Evolutionary conservation across 768 basidiomycete species (phyloP).

Genomic region (Strobilomyces confusus): DNA sequence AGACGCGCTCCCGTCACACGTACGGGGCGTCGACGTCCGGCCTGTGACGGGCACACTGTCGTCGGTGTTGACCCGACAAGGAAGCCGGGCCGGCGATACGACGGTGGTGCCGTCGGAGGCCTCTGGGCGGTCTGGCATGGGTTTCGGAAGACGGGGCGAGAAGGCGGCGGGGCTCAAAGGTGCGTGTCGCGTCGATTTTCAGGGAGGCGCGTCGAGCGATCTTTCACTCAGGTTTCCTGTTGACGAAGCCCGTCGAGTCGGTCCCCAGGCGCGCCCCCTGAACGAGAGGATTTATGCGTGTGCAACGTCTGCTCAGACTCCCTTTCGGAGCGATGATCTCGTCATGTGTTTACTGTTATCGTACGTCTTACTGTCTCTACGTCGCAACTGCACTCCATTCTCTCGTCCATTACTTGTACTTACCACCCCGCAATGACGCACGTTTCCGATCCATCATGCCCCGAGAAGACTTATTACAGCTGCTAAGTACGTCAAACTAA

Average conservation of each 20-base stretch:
- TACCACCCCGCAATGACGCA: neutral
- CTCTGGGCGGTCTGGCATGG: constrained; percentile 46
- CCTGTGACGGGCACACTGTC: constrained; percentile 15
- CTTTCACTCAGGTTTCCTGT: constrained; percentile 43
- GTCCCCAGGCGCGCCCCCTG: constrained; percentile 43
- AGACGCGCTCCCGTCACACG: constrained; percentile 49
- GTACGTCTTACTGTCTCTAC: neutral
- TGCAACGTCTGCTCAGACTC: neutral
- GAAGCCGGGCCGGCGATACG: neutral
- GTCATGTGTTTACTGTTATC: constrained; percentile 2
- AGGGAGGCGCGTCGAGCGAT: neutral
- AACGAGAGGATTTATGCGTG: neutral
- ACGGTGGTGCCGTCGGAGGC: constrained; percentile 13
- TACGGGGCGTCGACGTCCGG: constrained; percentile 21
- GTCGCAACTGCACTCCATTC: constrained; percentile 6
- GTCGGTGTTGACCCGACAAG: constrained; percentile 11
- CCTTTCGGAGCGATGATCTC: constrained; percentile 2
- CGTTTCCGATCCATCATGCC: neutral
- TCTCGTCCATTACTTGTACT: constrained; percentile 7
- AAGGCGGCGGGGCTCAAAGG: constrained; percentile 70
- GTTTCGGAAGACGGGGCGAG: constrained; percentile 81
- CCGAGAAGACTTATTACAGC: neutral
- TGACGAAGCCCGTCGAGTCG: constrained; percentile 56
- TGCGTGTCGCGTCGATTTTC: constrained; percentile 10
- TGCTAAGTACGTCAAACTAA: no score